Base-by-base conservation (phyloP, 129 eudicot species). In the Lactuca saligna region DNA sequence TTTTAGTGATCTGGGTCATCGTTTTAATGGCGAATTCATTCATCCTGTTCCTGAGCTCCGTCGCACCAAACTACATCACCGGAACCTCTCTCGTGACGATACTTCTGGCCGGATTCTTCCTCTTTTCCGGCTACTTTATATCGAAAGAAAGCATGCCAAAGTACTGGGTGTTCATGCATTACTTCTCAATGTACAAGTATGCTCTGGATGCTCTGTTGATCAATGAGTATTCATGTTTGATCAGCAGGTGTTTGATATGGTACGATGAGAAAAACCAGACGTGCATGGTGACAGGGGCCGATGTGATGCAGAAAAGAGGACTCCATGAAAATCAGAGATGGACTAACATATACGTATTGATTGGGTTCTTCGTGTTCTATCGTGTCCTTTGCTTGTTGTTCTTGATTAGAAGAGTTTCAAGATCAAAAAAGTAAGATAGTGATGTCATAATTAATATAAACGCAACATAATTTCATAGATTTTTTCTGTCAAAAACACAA, bases 81-180 rank as follows among this genome's bases (percentile, higher is more conserved):
- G 99, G 99, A 61, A 87, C 99, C 0, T 84, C 97, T 0, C 70
- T 94, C 16, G 88, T 94, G 9, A 85, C 99, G 2, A 48, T 87
- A 34, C 85, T 94, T 49, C 89, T 94, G 0, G 97, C 94, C 11
- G 93, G 95, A n/a, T 94, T 87, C 82, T 94, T 94, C 34, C 79
- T 94, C 3, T 94, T 94, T 33, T 94, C 99, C 42, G 99, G 99
- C 50, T 94, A 94, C 87, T 94, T 94, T 59, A 87, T 94, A 25
- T 80, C 90, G 34, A 74, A 81, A 29, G 92, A 87, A 10, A 89
- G 90, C 65, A 69, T 94, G 86, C 99, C 99, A 0, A 94, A 79
- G 71, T 89, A 89, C 44, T 94, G 99, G 99, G 69, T 85, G 54
- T 83, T 83, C 39, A 85, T 94, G 97, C 96, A 94, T 65, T 94